Evolutionary conservation across 805 yeast genomes (phyloP), one percentile per base, ranked within the genome.

Genomic region (Wickerhamia fluorescens): DNA sequence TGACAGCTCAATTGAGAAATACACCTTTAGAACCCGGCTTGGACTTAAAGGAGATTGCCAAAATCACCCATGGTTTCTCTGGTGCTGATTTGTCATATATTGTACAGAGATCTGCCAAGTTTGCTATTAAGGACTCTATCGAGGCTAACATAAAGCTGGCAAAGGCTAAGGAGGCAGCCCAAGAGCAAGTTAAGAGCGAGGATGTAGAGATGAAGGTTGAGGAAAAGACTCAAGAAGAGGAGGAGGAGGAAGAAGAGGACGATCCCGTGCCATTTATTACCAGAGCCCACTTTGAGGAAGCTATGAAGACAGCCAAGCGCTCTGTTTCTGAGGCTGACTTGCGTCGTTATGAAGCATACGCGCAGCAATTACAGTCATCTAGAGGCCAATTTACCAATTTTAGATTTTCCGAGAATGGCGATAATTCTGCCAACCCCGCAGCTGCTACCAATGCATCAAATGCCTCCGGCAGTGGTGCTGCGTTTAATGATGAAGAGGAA

Each of bases 31-130:
- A 94, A 66, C 98, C 98, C 42, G 96, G 95, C 35, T 71, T 92
- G 51, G 89, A 86, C 46, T 72, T 92, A 53, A 58, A 65, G 28
- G 87, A 88, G 54, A 87, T 92, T 56, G 94, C 98, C 35, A 83
- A 80, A 63, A 78, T 84, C 40, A 87, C 98, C n/a, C 76, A 81
- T 47, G 99, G 99, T 14, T 92, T 92, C 74, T 83, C 96, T 27
- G 99, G 99, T 80, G 99, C 99, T 31, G 99, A 92, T 71, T 75
- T 92, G 65, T 77, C 84, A 23, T 92, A 88, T 66, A 88, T 92
- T 61, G 98, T 84, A 31, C 98, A 92, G 71, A 86, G 99, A 66
- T 78, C 98, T 30, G 99, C 98, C 43, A 92, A 92, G 67, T 89
- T 83, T 59, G 99, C 99, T 40, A 92, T 92, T 54, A 92, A 94